phyloP scores from a whole-genome alignment of 805 yeast species.

The Blastobotrys attinorum region DNA sequence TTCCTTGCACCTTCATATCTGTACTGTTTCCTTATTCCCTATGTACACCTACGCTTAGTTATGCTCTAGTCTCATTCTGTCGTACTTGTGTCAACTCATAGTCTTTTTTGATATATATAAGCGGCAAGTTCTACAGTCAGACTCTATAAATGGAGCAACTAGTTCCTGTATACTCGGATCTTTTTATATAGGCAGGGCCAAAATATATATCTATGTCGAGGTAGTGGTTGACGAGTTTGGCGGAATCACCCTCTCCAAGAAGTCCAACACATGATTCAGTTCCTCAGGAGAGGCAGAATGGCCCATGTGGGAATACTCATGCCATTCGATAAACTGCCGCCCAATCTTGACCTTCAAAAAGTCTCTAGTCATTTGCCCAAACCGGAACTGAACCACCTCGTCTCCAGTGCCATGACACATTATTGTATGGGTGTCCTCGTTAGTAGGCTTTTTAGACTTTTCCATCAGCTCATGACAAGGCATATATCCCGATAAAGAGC shows the following conservation, averaged over 20 bases:
- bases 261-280: conserved; percentile 43
- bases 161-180: no score
- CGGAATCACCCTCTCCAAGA: conserved; percentile 34
- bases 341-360: conserved; percentile 42
- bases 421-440: conserved; percentile 65
- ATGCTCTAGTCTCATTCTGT: no score
- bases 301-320: conserved; percentile 52
- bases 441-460: conserved; percentile 28
- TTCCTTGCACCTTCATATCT: no score
- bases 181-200: no score
- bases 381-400: conserved; percentile 45
- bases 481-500: conserved; percentile 71
- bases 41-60: no score
- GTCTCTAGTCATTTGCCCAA: conserved; percentile 37
- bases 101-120: no score
- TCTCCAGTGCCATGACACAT: conserved; percentile 85
- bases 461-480: conserved; percentile 23
- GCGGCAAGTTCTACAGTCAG: no score
- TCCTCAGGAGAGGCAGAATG: conserved; percentile 69
- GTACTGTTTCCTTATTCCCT: no score
- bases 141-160: no score
- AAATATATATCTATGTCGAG: no score
- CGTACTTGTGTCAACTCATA: no score
- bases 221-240: no score
- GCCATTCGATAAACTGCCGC: conserved; percentile 35